Conservation (phyloP, 768 basidiomycete species). For the Daedalea quercina region DNA sequence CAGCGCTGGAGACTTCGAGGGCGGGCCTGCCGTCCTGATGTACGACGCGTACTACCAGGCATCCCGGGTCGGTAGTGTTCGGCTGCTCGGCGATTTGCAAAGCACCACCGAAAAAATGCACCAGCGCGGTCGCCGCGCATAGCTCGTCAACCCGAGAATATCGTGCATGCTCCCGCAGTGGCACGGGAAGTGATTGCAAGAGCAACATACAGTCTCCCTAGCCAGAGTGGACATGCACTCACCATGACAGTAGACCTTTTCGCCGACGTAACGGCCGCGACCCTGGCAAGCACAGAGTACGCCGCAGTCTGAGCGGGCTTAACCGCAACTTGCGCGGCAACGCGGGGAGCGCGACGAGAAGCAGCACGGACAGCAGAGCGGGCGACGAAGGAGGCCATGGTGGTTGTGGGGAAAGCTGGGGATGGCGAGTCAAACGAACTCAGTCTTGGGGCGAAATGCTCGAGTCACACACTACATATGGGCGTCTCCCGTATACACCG, state of each 20-base stretch:
- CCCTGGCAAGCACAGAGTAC: conserved; percentile 53
- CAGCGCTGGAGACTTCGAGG: no score
- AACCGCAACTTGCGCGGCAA: conserved; percentile 33
- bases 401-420: conserved; percentile 17
- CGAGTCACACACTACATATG: not conserved
- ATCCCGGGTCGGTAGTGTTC: no score
- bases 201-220: no score
- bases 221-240: conserved; percentile 1
- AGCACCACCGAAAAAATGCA: no score
- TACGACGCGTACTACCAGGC: no score
- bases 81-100: no score
- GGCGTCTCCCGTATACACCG: not conserved
- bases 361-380: conserved; percentile 64
- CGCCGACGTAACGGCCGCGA: conserved; percentile 30
- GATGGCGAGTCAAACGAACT: not conserved
- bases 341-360: conserved; percentile 59
- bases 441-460: not conserved
- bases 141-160: no score
- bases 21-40: no score
- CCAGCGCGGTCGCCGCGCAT: no score
- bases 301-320: conserved; percentile 47
- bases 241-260: conserved; percentile 32
- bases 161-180: no score
- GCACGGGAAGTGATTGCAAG: no score
- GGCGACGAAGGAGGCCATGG: conserved; percentile 60